A percentile compares a stretch with the other conserved stretches of the same genome.
These are phyloP conservation scores for Volvox africanus DNA, from an alignment of 139 green algal genomes.

Conservation along the genomic window DNA sequence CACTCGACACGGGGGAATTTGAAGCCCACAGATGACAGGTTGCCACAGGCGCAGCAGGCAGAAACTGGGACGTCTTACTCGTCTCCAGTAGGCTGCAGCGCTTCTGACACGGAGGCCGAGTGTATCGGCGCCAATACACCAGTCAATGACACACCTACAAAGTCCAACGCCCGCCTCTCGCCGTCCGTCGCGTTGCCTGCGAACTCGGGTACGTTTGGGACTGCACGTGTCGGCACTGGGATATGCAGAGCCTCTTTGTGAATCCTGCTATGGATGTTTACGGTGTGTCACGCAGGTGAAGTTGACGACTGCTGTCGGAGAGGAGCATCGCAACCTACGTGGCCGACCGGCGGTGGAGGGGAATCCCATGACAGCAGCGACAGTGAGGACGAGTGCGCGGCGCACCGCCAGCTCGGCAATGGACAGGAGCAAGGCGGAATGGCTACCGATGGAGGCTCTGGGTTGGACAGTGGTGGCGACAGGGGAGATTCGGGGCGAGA, in stretches of 20 bases:
- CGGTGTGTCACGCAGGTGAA: background rate
- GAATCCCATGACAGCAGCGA: background rate
- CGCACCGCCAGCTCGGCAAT: background rate
- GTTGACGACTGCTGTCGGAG: background rate
- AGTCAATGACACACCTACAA: background rate
- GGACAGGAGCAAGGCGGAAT: background rate
- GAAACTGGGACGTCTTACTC: background rate
- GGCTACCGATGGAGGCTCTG: background rate
- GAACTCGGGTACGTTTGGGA: background rate
- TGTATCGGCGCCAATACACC: background rate
- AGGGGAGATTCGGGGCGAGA: background rate
- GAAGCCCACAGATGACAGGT: background rate
- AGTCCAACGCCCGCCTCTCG: background rate
- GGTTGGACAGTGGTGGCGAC: background rate
- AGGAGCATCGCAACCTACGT: background rate
- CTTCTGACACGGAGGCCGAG: background rate
- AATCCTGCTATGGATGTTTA: background rate
- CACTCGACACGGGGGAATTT: background rate
- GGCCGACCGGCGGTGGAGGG: background rate
- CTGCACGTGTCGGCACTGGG: too few species aligned
- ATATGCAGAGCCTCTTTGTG: too few species aligned
- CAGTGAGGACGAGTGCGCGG: background rate
- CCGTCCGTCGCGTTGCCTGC: background rate
- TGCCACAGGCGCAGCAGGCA: background rate
- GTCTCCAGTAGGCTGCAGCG: background rate